Evolutionary conservation across 331 rosid species (phyloP), one percentile per base, ranked within the genome.

Genomic region (Malus hybrid): DNA sequence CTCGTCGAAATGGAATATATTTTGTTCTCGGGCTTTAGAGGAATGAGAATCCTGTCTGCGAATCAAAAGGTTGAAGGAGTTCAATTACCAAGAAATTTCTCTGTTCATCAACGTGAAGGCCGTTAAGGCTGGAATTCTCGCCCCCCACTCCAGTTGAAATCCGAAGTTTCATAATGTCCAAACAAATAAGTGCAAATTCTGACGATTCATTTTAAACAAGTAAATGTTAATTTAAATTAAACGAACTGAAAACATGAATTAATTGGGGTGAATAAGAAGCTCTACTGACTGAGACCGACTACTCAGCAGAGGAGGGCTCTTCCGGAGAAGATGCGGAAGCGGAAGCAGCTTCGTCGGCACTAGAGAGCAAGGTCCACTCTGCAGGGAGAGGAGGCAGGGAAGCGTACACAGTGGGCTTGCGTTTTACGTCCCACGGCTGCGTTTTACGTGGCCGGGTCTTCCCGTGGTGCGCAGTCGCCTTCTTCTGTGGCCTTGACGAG

Each of bases 401-500:
- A 74, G 87, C 71, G 62, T 90, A 89, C 42, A 79, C 97, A 0
- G 99, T 84, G 6, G 96, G 96, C 77, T 94, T 91, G 67, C 93
- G 93, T 76, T 83, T 93, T 90, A 12, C 87, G 82, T 0, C 98
- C 89, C 96, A 93, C 2, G 87, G 83, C 84, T 91, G 67, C 93
- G 93, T 76, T 83, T 93, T 93, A 12, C 87, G 82, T 0, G 96
- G 99, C 78, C 97, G 81, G 7, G 99, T 88, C 88, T 94, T 92
- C 82, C 13, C 86, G 80, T 94, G 99, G 80, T 92, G 97, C n/a
- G 97, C 90, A 20, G 99, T 94, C 36, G 85, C 87, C 81, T 92
- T 94, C 93, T 94, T 94, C 69, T 75, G 72, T 4, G 99, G 99
- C 88, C 99, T 78, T 1, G 97, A 88, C 73, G 99, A 94, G 78